Evolutionary conservation across 495 filamentous ascomycete species (phyloP), one percentile per base, ranked within the genome.

Genomic region (Podospora didyma): DNA sequence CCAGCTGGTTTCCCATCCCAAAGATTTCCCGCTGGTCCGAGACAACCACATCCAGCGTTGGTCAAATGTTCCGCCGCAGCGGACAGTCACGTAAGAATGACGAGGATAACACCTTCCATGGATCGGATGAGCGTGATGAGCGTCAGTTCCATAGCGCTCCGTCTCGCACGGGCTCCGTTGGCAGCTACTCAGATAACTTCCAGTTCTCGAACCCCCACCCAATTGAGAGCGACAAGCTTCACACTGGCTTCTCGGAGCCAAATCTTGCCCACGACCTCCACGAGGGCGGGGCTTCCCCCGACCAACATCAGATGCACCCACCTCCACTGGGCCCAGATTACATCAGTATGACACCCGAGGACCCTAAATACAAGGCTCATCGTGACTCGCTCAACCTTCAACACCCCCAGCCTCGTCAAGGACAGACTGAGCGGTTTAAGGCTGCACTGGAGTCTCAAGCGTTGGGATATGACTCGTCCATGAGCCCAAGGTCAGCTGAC

Each of bases 1-100:
- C 90, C 3, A 86, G 96, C 68, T 94, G 80, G 75, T 79, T 92
- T 73, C 89, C 91, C n/a, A 95, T 90, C 71, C 89, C 91, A 22
- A 96, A 92, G 72, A 89, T 96, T 57, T 97, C 95, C 12, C 85
- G 94, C 28, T 99, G 94, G 94, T 97, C 93, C 3, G 92, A 94
- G 72, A 97, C 94, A 20, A 97, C 94, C 4, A 81, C 92, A 21
- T 94, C 95, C 0, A 82, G 74, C 57, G 65, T 81, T 12, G 69
- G 73, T 47, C 69, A 70, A 48, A 73, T 75, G 11, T 83, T 83
- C 66, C 73, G 80, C 46, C 73, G 71, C 35, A 82, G 79, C 59
- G 73, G 74, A 39, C 63, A 72, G 37, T 75, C 72, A 0, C 73
- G 73, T 61, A 76, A 80, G 49, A 71, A 74, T 22, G 74, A 75